phyloP scores from a whole-genome alignment of 1,139 yeast genomes.

The Blastobotrys raffinosifermentans region DNA sequence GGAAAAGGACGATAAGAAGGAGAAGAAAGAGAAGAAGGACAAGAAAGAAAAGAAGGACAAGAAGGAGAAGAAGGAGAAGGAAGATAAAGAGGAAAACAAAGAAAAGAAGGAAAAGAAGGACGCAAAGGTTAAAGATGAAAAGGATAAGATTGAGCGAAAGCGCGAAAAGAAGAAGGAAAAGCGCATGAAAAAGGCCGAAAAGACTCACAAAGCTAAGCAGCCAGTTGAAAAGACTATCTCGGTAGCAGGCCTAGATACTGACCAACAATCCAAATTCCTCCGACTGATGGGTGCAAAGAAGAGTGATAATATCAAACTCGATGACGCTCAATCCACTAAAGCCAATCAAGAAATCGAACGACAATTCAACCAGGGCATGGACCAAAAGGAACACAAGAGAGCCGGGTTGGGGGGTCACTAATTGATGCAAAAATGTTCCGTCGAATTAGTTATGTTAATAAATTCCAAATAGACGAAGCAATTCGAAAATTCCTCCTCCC shows the following conservation, averaged over 20 bases:
- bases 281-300: conserved; percentile 25
- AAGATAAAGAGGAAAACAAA: conserved; percentile 3
- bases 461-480: conserved; percentile 37
- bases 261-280: conserved; percentile 22
- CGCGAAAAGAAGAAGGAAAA: conserved; percentile 6
- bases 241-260: conserved; percentile 21
- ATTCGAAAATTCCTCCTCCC: conserved; percentile 79
- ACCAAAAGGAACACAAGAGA: conserved; percentile 16
- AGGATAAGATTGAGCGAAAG: conserved; percentile 8
- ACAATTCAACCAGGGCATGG: conserved; percentile 23
- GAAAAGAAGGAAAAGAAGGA: conserved; percentile 5
- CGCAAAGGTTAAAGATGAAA: conserved; percentile 8
- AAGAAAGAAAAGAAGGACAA: conserved; percentile 3
- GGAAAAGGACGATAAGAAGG: conserved; percentile 6
- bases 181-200: conserved; percentile 1
- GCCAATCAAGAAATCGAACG: conserved; percentile 16
- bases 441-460: conserved; percentile 12
- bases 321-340: background rate
- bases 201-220: background rate
- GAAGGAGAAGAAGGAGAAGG: conserved; percentile 7
- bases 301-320: conserved; percentile 6
- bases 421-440: background rate
- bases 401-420: conserved; percentile 20
- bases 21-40: conserved; percentile 2
- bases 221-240: conserved; percentile 10